phyloP scores from a whole-genome alignment of 2,329 filamentous ascomycete genomes.

The Penicillium sumatraense region DNA sequence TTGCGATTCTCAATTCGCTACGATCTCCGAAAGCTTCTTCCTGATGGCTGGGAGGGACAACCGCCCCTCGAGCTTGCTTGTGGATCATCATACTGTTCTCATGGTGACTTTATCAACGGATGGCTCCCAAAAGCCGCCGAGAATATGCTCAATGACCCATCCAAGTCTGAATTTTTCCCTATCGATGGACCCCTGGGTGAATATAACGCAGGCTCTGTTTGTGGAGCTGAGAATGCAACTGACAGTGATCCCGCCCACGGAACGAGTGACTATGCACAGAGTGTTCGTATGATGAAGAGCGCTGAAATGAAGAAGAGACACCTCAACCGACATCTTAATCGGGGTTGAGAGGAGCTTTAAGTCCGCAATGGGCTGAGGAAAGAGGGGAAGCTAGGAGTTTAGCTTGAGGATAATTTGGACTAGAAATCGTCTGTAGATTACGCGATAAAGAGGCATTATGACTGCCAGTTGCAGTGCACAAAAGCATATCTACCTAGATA shows the following conservation, averaged over 20 bases:
- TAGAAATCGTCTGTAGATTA: too few relatives aligned
- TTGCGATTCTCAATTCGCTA: slow-evolving; percentile 22
- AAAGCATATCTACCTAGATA: too few relatives aligned
- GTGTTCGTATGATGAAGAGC: slow-evolving; percentile 19
- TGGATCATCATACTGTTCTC: slow-evolving; percentile 9
- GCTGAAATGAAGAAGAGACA: slow-evolving; percentile 4
- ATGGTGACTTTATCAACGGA: slow-evolving; percentile 15
- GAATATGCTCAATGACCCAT: slow-evolving; percentile 17
- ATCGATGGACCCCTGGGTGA: slow-evolving; percentile 8
- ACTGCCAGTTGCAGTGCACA: too few relatives aligned
- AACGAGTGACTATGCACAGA: slow-evolving; percentile 21
- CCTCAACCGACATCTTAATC: not conserved
- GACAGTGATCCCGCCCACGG: slow-evolving; percentile 20
- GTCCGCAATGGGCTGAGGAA: too few relatives aligned
- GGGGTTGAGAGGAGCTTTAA: not conserved
- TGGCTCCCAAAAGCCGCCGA: slow-evolving; percentile 13
- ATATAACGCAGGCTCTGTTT: slow-evolving; percentile 5
- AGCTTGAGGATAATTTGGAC: too few relatives aligned
- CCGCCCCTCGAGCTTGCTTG: slow-evolving; percentile 13
- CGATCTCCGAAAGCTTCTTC: slow-evolving; percentile 16
- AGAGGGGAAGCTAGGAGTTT: too few relatives aligned
- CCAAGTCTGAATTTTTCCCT: slow-evolving; percentile 11
- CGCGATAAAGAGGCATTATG: too few relatives aligned
- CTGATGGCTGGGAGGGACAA: slow-evolving; percentile 16
- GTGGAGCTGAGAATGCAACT: slow-evolving; percentile 3